These are phyloP conservation scores for Zygotorulaspora danielsina DNA, from an alignment of 805 yeast species.

Conservation along the genomic window DNA sequence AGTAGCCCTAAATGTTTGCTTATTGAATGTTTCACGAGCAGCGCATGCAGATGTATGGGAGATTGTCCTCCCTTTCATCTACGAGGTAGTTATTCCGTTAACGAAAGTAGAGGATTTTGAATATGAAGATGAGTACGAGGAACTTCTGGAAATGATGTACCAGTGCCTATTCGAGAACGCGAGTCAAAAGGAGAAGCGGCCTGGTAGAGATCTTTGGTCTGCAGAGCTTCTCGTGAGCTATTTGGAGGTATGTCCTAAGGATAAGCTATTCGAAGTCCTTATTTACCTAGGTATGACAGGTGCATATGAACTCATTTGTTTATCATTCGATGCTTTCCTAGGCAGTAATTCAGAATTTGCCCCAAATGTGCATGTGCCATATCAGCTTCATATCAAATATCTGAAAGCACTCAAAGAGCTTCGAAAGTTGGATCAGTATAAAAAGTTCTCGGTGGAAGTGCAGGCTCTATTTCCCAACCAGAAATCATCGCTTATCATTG, in stretches of 20 bases:
- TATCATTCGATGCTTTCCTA: conserved; percentile 16
- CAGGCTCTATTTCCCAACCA: conserved; percentile 54
- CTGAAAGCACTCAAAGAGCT: conserved; percentile 14
- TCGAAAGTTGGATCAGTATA: conserved; percentile 27
- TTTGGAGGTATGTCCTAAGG: conserved; percentile 20
- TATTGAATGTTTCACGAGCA: conserved; percentile 14
- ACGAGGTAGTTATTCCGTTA: conserved; percentile 18
- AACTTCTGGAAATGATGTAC: conserved; percentile 12
- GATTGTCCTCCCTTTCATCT: conserved; percentile 19
- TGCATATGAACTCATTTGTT: conserved; percentile 17
- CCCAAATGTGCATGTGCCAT: conserved; percentile 13
- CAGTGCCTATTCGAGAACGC: conserved; percentile 7
- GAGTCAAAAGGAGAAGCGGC: conserved; percentile 5
- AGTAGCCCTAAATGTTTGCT: conserved; percentile 28
- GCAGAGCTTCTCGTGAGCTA: conserved; percentile 25
- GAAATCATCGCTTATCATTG: conserved; percentile 44
- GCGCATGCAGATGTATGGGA: conserved; percentile 29
- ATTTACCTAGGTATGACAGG: conserved; percentile 15
- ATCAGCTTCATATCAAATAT: conserved; percentile 15
- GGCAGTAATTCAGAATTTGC: conserved; percentile 1
- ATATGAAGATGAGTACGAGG: conserved; percentile 14
- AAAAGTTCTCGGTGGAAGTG: conserved; percentile 18
- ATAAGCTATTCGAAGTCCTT: conserved; percentile 12
- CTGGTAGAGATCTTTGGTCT: conserved; percentile 23
- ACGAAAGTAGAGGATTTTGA: conserved; percentile 11